Base-by-base conservation (phyloP, 1,139 yeast genomes). In the Debaryomyces singareniensis region DNA sequence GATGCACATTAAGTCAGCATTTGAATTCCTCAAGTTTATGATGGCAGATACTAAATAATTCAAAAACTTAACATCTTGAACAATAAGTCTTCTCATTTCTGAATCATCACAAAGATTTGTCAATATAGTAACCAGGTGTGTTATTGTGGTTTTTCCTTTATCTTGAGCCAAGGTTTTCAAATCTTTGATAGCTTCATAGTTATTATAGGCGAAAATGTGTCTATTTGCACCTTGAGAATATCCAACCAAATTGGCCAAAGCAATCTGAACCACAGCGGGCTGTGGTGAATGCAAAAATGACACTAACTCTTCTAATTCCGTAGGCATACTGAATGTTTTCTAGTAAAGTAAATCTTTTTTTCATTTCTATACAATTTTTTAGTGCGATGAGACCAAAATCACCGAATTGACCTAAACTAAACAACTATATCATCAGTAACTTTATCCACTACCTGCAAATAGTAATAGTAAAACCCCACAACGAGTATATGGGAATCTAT, bases 1-100 rank as follows among this genome's bases (percentile, higher is more conserved):
- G 40, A 91, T 89, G 49, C 93, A 77, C 71, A 79, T 81, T 39
- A 87, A 68, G 46, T 86, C 96, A 7, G 94, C 85, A 51, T 78
- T 78, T 24, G 71, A 51, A 45, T 84, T 81, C 5, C 64, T 63
- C 20, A 75, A 52, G 38, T 74, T 75, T 36, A 74, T 54, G 28
- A 85, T 72, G 34, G 72, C 61, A 36, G 64, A 59, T 15, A 75
- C 64, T 36, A 85, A 55, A 46, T 51, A 74, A 38, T 69, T 64
- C 33, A 86, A 45, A 51, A 78, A 84, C 5, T 63, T 63, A 14
- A 54, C 61, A 51, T 89, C 95, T 24, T 75, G 69, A 5, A 76
- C 84, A 13, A 89, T 68, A 38, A 78, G 47, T 30, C 70, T 70
- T 43, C 87, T 68, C 54, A 85, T 68, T n/a, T 61, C 59, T 21